Evolutionary conservation across 495 filamentous ascomycete species (phyloP).

Genomic region (Friedmanniomyces simplex): DNA sequence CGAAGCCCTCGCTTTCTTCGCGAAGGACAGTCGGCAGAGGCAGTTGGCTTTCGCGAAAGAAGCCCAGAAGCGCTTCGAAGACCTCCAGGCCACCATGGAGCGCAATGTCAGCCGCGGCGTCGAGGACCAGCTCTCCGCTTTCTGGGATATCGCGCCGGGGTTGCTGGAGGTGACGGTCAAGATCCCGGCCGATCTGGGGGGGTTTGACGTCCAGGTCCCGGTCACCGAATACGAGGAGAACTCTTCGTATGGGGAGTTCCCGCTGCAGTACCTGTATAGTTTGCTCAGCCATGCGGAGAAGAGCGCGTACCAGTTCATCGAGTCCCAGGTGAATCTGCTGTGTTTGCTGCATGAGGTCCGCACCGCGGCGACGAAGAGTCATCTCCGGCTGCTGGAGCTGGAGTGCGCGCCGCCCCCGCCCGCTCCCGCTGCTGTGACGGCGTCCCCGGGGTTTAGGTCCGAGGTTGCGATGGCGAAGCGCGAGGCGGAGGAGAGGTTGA

Average conservation of each 20-base stretch:
- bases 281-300: slow-evolving; percentile 79
- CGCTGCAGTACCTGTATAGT: slow-evolving; percentile 78
- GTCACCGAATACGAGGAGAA: slow-evolving; percentile 72
- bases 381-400: slow-evolving; percentile 43
- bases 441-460: slow-evolving; percentile 29
- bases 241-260: slow-evolving; percentile 63
- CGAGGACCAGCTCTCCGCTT: slow-evolving; percentile 79
- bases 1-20: slow-evolving; percentile 72
- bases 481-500: slow-evolving; percentile 58
- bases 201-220: slow-evolving; percentile 53
- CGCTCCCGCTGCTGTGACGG: slow-evolving; percentile 32
- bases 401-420: slow-evolving; percentile 50
- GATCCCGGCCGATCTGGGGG: slow-evolving; percentile 43
- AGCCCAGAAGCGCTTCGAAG: slow-evolving; percentile 57
- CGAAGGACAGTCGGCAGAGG: slow-evolving; percentile 61
- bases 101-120: slow-evolving; percentile 78
- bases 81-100: slow-evolving; percentile 73
- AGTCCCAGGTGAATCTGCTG: slow-evolving; percentile 85
- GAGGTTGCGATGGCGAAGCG: slow-evolving; percentile 34
- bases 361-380: slow-evolving; percentile 58
- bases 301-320: slow-evolving; percentile 90
- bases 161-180: slow-evolving; percentile 66
- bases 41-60: slow-evolving; percentile 53
- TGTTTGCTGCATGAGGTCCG: slow-evolving; percentile 90
- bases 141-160: slow-evolving; percentile 93